Evolutionary conservation across 805 yeast species (phyloP), one percentile per base, ranked within the genome.

Genomic region (Saturnispora halmiae): DNA sequence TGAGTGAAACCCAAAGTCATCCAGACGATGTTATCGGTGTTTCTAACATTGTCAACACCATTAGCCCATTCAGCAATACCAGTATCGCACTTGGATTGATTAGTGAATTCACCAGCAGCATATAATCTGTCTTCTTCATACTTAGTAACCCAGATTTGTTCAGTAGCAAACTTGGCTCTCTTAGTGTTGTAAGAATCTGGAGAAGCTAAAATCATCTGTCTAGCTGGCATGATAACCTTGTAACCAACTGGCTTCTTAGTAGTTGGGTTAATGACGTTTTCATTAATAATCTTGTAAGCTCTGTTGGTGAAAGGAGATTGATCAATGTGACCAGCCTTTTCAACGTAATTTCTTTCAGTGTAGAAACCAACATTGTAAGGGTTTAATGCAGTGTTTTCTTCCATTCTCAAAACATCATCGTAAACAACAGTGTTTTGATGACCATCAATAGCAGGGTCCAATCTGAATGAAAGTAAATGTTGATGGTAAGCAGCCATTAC

Each of bases 101-200:
- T 83, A 46, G 94, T 82, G 68, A 82, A 82, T 58, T 81, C 88
- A 59, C 94, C 94, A 44, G 87, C 88, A 38, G 88, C 86, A 49
- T 68, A 82, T 51, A 80, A 60, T 62, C 81, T 75, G 55, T 79
- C 70, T 56, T 83, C 92, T 46, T 66, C 65, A 64, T 81, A 79
- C 60, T 81, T 82, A 49, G 90, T 79, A 49, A 81, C 87, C 88
- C 90, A 82, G 49, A 82, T 61, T 58, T 80, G 90, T 58, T 82
- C 70, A 18, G 88, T 80, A 31, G 88, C 85, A 54, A 72, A 82
- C 44, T 65, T 67, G 15, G 90, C 90, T 68, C 92, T 77, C 63
- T 69, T 77, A 50, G 66, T 69, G 56, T 82, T 81, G 65, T 61
- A 75, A 3, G 86, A 76, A 31, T 72, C 73, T 41, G 69, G 67